phyloP scores from a whole-genome alignment of 352 stramenopile genomes.

The Phytophthora hybrid region DNA sequence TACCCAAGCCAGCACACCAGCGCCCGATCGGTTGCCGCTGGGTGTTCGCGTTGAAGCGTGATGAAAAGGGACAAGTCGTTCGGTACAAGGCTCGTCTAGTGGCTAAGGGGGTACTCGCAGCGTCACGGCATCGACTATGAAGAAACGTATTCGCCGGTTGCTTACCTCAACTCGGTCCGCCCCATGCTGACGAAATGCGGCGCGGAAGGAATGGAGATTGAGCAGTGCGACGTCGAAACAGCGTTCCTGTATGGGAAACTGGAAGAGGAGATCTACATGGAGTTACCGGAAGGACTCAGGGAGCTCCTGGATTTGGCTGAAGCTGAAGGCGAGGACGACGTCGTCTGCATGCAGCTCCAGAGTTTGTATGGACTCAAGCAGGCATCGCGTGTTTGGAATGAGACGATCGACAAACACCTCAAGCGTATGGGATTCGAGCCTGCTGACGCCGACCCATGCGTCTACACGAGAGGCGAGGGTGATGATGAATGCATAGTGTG shows the following conservation, averaged over 20 bases:
- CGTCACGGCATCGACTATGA: not conserved
- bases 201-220: not conserved
- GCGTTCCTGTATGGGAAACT: not conserved
- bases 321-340: slow-evolving; percentile 7
- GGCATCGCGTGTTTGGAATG: not conserved
- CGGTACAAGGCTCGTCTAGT: not conserved
- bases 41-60: slow-evolving; percentile 10
- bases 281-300: not conserved
- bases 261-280: not conserved
- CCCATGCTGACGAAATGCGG: not conserved
- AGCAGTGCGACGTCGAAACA: not conserved
- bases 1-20: slow-evolving; percentile 13
- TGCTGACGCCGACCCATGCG: not conserved
- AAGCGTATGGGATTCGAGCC: not conserved
- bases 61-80: slow-evolving; percentile 16
- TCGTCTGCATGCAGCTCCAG: not conserved
- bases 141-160: not conserved
- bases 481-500: no score
- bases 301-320: not conserved
- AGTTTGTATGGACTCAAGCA: slow-evolving; percentile 7
- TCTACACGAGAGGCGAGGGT: no score
- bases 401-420: not conserved
- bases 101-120: not conserved
- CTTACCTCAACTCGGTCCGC: not conserved
- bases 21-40: slow-evolving; percentile 10